Percentiles rank a stretch among this genome's conserved stretches.
Conservation (phyloP, 257 asterid species). For the Solanum chilense region DNA sequence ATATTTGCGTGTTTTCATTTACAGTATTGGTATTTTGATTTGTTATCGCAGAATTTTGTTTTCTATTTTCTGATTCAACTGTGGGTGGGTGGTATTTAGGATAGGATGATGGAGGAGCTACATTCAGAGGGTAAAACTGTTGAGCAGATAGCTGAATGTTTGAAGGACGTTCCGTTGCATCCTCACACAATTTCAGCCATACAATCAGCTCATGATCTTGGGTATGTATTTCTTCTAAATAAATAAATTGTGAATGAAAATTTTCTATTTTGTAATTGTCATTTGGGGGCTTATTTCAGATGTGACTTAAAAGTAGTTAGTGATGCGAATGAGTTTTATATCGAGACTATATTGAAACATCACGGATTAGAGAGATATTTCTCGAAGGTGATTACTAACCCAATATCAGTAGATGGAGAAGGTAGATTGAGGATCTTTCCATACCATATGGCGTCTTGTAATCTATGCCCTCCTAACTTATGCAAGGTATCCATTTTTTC, state of each 20-base stretch:
- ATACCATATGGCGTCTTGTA: slow-evolving; percentile 31
- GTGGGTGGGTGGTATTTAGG: slow-evolving; percentile 23
- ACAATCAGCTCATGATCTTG: slow-evolving; percentile 49
- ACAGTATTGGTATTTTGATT: background rate
- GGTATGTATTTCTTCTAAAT: slow-evolving; percentile 21
- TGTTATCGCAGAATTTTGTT: background rate
- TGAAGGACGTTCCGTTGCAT: slow-evolving; percentile 53
- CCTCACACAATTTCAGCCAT: slow-evolving; percentile 34
- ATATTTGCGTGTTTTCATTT: background rate
- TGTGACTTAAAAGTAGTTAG: slow-evolving; percentile 81
- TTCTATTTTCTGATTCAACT: background rate
- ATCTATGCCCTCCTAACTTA: slow-evolving; percentile 68
- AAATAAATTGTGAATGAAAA: too few species aligned
- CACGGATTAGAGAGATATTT: slow-evolving; percentile 47
- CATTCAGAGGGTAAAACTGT: slow-evolving; percentile 41
- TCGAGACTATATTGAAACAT: slow-evolving; percentile 59
- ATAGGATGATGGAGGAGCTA: slow-evolving; percentile 66
- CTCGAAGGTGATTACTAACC: slow-evolving; percentile 67
- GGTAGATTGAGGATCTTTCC: slow-evolving; percentile 64
- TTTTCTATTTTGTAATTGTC: background rate
- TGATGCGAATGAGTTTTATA: slow-evolving; percentile 67
- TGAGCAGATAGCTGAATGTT: slow-evolving; percentile 54
- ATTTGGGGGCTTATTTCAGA: slow-evolving; percentile 26
- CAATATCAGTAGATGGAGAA: slow-evolving; percentile 34
- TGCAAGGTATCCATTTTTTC: slow-evolving; percentile 50